These are phyloP conservation scores for Aspergillus ochraceoroseus DNA, from an alignment of 2,329 filamentous ascomycete species.

Conservation along the genomic window DNA sequence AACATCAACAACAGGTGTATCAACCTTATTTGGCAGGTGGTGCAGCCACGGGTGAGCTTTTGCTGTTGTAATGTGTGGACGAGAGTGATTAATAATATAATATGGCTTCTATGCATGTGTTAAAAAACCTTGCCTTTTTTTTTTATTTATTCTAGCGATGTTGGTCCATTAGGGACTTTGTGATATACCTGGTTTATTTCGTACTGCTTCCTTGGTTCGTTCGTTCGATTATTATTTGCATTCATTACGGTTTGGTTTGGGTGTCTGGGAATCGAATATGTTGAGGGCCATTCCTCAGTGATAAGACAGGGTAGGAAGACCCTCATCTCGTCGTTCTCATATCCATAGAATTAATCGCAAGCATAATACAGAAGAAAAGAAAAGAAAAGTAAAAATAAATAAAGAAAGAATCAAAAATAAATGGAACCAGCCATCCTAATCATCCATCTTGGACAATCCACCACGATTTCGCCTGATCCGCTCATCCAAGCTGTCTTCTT, in stretches of 20 bases:
- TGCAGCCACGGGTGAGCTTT: constrained; percentile 65
- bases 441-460: constrained; percentile 31
- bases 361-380: not conserved
- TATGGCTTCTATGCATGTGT: no score
- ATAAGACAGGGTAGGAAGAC: no score
- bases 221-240: not conserved
- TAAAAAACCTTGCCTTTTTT: constrained; percentile 1
- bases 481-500: constrained; percentile 36
- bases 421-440: constrained; percentile 9
- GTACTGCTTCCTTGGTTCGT: not conserved
- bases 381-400: constrained; percentile 7
- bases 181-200: constrained; percentile 15
- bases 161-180: constrained; percentile 9
- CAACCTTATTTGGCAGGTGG: constrained; percentile 62
- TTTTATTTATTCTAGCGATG: constrained; percentile 9
- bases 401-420: constrained; percentile 4
- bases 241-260: no score
- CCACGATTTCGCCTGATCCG: constrained; percentile 34
- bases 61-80: constrained; percentile 52
- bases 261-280: no score
- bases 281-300: no score
- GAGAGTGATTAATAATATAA: not conserved
- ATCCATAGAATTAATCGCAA: not conserved
- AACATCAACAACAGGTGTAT: constrained; percentile 71
- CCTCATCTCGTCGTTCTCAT: no score